A percentile compares a stretch with the other conserved stretches of the same genome.
Evolutionary conservation across 805 yeast species (phyloP).

Genomic region (Wickerhamomyces tratensis): DNA sequence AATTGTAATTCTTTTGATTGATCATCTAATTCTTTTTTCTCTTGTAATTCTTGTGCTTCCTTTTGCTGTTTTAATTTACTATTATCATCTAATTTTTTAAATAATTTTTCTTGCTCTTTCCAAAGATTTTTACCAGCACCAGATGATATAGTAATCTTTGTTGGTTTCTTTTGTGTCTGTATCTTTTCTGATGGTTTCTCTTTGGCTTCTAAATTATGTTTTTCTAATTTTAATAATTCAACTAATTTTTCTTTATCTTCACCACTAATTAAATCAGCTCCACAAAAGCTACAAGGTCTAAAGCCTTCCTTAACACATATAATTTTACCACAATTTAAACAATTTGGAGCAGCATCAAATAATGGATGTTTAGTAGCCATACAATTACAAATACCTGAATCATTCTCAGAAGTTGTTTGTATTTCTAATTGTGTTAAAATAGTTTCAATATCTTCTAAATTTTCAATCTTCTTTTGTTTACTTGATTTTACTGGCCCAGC

Average conservation of each 20-base stretch:
- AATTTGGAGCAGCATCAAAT: constrained; percentile 86
- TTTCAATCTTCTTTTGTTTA: constrained; percentile 36
- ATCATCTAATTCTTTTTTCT: constrained; percentile 26
- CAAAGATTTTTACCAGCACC: constrained; percentile 59
- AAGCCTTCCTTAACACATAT: constrained; percentile 86
- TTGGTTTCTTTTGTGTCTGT: constrained; percentile 24
- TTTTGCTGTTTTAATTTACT: constrained; percentile 22
- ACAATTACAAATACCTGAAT: constrained; percentile 52
- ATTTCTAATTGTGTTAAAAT: constrained; percentile 46
- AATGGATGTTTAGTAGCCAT: constrained; percentile 85
- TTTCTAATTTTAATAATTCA: constrained; percentile 44
- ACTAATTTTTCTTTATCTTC: constrained; percentile 55
- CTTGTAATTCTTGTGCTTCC: constrained; percentile 25
- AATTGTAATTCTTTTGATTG: constrained; percentile 35
- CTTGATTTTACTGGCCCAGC: constrained; percentile 20
- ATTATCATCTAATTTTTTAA: constrained; percentile 48
- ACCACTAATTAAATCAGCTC: constrained; percentile 48
- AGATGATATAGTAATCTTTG: constrained; percentile 44
- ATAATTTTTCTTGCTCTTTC: constrained; percentile 56
- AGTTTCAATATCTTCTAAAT: constrained; percentile 56
- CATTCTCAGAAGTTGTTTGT: constrained; percentile 11
- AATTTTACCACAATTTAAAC: constrained; percentile 89
- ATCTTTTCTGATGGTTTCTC: constrained; percentile 8
- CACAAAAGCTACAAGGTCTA: constrained; percentile 84
- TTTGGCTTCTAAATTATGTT: constrained; percentile 28